Evolutionary conservation across 192 early-diverging fungal genomes (phyloP).

Genomic region (Backusella westeae): DNA sequence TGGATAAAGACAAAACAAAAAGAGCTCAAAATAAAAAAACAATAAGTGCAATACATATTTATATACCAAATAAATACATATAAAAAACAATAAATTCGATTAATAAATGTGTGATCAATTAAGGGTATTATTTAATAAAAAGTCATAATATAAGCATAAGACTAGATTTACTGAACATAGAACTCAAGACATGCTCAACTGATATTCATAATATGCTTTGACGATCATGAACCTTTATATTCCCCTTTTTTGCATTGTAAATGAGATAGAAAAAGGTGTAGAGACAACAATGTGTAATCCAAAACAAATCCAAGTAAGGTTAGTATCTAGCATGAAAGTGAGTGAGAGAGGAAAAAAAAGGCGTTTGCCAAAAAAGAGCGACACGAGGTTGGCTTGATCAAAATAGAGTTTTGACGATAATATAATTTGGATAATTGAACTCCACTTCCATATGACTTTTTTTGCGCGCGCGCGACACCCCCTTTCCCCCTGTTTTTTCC

Average conservation of each 20-base stretch:
- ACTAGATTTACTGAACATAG: neutral
- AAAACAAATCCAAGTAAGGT: neutral
- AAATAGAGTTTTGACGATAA: slow-evolving; percentile 10
- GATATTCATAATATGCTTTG: neutral
- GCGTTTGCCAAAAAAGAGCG: slow-evolving; percentile 2
- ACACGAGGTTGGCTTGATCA: neutral
- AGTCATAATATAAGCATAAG: neutral
- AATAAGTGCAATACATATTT: neutral
- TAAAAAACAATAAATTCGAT: neutral
- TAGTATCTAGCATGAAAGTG: neutral
- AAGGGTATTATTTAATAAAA: neutral
- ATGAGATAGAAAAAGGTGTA: neutral
- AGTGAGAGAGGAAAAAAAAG: neutral
- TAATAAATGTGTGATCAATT: neutral
- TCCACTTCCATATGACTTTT: neutral
- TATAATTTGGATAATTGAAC: slow-evolving; percentile 3
- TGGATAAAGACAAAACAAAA: neutral
- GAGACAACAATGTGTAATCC: neutral
- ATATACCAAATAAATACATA: neutral
- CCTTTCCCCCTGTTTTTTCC: neutral
- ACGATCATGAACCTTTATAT: neutral
- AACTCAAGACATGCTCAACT: neutral
- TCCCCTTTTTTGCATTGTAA: neutral
- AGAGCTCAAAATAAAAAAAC: neutral
- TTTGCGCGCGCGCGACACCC: neutral